Evolutionary conservation across 2,329 filamentous ascomycete genomes (phyloP).

Genomic region (Aspergillus pseudoterreus): DNA sequence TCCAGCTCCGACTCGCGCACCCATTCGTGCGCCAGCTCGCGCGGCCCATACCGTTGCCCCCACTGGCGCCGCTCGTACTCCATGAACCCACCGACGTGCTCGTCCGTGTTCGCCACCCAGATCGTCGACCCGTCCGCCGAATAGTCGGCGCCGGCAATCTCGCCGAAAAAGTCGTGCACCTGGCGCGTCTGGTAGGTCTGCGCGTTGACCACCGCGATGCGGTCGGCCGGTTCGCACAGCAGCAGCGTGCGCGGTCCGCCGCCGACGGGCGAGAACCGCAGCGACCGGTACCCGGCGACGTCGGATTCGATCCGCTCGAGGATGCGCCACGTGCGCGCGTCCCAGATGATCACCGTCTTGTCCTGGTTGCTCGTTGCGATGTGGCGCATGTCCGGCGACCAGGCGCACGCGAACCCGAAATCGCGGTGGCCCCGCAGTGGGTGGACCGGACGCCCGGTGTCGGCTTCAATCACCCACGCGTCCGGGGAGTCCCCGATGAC

Average conservation of each 20-base stretch:
- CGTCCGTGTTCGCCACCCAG: slow-evolving; percentile 44
- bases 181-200: slow-evolving; percentile 41
- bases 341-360: slow-evolving; percentile 46
- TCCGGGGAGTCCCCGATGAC: slow-evolving; percentile 43
- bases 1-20: slow-evolving; percentile 30
- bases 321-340: slow-evolving; percentile 39
- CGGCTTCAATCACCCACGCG: slow-evolving; percentile 42
- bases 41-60: slow-evolving; percentile 31
- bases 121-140: slow-evolving; percentile 39
- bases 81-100: slow-evolving; percentile 44
- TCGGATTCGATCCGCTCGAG: slow-evolving; percentile 42
- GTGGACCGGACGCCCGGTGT: slow-evolving; percentile 38
- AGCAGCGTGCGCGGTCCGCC: slow-evolving; percentile 42
- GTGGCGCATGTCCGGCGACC: slow-evolving; percentile 46
- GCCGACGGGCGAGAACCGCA: slow-evolving; percentile 43
- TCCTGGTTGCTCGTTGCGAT: slow-evolving; percentile 47
- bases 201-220: slow-evolving; percentile 43
- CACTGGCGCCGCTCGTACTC: slow-evolving; percentile 39
- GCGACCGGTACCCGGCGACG: slow-evolving; percentile 42
- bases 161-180: slow-evolving; percentile 45
- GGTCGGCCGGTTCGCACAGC: slow-evolving; percentile 43
- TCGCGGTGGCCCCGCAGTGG: slow-evolving; percentile 39
- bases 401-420: slow-evolving; percentile 45
- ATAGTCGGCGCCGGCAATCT: slow-evolving; percentile 43
- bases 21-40: slow-evolving; percentile 38